Percentiles rank a stretch among this genome's conserved stretches.
Conservation (phyloP, 2,329 filamentous ascomycete genomes). For the Penicillium brasilianum region DNA sequence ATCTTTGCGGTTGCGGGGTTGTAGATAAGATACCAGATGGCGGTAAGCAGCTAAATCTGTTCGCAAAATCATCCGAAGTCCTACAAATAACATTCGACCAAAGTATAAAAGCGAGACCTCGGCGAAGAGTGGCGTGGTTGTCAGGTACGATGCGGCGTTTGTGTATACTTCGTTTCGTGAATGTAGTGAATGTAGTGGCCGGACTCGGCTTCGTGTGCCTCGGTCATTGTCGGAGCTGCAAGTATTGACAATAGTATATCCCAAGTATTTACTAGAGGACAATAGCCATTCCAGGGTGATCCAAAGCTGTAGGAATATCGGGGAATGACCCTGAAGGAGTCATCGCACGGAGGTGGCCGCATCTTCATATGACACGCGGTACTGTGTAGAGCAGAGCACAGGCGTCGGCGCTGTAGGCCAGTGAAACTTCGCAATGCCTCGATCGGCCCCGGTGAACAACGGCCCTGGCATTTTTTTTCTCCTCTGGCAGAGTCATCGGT, state of each 20-base stretch:
- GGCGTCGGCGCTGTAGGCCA: conserved; percentile 32
- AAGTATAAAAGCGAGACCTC: background rate
- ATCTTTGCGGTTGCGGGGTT: background rate
- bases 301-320: background rate
- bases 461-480: background rate
- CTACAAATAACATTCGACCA: background rate
- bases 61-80: too few species aligned
- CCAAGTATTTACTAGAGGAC: background rate
- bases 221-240: background rate
- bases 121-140: background rate
- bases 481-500: background rate
- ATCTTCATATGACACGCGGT: conserved; percentile 22
- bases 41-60: too few species aligned
- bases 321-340: conserved; percentile 7
- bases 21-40: background rate
- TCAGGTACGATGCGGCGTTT: background rate
- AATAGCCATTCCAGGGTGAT: background rate
- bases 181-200: background rate
- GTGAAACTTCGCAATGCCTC: conserved; percentile 29
- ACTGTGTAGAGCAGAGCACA: conserved; percentile 28
- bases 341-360: conserved; percentile 10
- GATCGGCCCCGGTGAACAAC: conserved; percentile 25
- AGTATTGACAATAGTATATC: background rate
- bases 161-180: background rate
- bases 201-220: background rate